phyloP scores from a whole-genome alignment of 1,284 basidiomycete genomes.

The Ustilago shanxiensis region DNA sequence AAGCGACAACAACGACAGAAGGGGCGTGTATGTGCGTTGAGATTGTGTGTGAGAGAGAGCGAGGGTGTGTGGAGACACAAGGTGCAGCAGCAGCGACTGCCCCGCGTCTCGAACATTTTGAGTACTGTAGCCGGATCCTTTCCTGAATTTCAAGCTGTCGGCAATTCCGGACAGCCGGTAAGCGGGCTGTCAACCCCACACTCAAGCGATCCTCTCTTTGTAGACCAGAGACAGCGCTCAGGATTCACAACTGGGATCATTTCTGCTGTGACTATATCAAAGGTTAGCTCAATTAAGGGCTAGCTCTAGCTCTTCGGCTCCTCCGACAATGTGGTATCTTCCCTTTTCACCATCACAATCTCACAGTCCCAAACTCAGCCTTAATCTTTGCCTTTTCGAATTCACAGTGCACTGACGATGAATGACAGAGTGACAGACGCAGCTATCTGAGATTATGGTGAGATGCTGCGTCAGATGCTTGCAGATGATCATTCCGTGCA shows the following conservation, averaged over 20 bases:
- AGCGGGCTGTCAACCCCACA: slow-evolving; percentile 15
- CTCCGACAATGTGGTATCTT: neutral
- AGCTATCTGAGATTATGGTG: neutral
- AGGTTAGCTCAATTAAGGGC: too few species aligned
- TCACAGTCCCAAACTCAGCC: neutral
- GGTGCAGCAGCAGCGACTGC: neutral
- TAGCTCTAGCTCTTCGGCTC: neutral
- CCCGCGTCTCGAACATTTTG: neutral
- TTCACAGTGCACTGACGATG: neutral
- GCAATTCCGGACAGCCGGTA: slow-evolving; percentile 31
- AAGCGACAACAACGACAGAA: slow-evolving; percentile 2
- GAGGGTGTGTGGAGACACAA: neutral
- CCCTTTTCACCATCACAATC: neutral
- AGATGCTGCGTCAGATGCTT: neutral
- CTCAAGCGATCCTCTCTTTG: slow-evolving; percentile 1
- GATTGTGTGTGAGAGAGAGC: neutral
- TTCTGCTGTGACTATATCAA: neutral
- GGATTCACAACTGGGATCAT: too few species aligned
- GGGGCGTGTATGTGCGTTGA: too few species aligned
- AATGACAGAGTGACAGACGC: neutral
- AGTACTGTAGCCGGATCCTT: neutral
- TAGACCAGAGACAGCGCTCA: neutral
- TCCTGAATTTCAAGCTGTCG: slow-evolving; percentile 8
- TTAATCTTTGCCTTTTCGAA: neutral
- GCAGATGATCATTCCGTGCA: neutral